Evolutionary conservation across 1,139 yeast species (phyloP).

Genomic region (Meyerozyma athensensis): DNA sequence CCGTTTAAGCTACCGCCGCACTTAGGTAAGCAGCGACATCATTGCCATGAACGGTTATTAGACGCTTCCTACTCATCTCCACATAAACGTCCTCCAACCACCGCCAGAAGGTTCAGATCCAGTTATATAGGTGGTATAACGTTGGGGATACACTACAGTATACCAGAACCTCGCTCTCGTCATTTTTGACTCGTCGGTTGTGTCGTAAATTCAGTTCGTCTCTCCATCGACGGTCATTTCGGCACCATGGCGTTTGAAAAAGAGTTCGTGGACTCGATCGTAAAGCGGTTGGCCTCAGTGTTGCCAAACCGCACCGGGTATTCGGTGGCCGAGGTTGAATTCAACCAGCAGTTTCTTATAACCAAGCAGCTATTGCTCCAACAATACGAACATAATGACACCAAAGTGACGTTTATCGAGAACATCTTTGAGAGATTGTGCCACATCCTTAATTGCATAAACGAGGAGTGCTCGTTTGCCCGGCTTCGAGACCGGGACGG

Average conservation of each 20-base stretch:
- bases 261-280: conserved; percentile 1
- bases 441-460: conserved; percentile 22
- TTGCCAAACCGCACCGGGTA: conserved; percentile 39
- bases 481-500: conserved; percentile 31
- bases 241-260: conserved; percentile 3
- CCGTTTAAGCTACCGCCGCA: background rate
- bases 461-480: conserved; percentile 23
- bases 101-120: no score
- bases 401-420: conserved; percentile 15
- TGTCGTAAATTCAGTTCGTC: no score
- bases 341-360: conserved; percentile 35
- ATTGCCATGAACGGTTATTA: background rate
- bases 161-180: no score
- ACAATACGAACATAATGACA: conserved; percentile 14
- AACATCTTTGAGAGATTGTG: conserved; percentile 22
- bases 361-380: conserved; percentile 29
- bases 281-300: conserved; percentile 28
- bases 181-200: no score
- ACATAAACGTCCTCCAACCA: no score
- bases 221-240: no score
- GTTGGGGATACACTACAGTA: no score
- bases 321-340: conserved; percentile 39
- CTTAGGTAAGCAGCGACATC: background rate
- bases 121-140: no score
- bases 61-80: background rate